Evolutionary conservation across 176 grass and related monocot genomes (phyloP), one percentile per base, ranked within the genome.

Genomic region (Triticum timopheevii): DNA sequence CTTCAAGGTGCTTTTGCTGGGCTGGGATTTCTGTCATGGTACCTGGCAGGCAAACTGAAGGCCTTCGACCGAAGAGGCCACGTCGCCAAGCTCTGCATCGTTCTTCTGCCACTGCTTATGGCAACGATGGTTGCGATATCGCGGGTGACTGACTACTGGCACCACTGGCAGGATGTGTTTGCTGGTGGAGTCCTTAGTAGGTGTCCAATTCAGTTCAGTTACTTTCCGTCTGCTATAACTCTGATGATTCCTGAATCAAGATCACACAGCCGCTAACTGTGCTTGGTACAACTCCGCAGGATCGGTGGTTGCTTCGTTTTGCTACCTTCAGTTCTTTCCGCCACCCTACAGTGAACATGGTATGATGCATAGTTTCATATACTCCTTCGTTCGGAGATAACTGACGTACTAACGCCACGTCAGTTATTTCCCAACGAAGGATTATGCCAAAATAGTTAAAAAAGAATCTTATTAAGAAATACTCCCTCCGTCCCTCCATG

Each of bases 161-260:
- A 89, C 78, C 88, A 89, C 15, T 89, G 88, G 88, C 88, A 89
- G 70, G 88, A 59, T 59, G 56, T n/a, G 56, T 59, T 59, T 22
- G 56, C 56, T 22, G 56, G 56, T 22, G 56, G 56, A 8, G 76
- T 88, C 15, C 45, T 88, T 19, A 80, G 86, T 83, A 69, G 3
- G 56, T 59, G 19, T 59, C 19, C 0, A 22, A 59, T 59, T 59
- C 17, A 59, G 56, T 22, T 22, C 56, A 22, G 56, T 59, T 22
- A 22, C 7, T 9, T 59, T 8, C 20, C 2, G 19, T 59, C 7
- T 22, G 1, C 56, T 22, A 3, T 59, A 59, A 20, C 56, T 59
- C 56, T 59, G 56, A 9, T 9, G 19, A 22, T 59, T 59, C 56
- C 56, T 59, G 20, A 59, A 59, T 59, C 1, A 59, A 22, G 56